Base-by-base conservation (phyloP, 129 eudicot genomes). In the Daucus carota region DNA sequence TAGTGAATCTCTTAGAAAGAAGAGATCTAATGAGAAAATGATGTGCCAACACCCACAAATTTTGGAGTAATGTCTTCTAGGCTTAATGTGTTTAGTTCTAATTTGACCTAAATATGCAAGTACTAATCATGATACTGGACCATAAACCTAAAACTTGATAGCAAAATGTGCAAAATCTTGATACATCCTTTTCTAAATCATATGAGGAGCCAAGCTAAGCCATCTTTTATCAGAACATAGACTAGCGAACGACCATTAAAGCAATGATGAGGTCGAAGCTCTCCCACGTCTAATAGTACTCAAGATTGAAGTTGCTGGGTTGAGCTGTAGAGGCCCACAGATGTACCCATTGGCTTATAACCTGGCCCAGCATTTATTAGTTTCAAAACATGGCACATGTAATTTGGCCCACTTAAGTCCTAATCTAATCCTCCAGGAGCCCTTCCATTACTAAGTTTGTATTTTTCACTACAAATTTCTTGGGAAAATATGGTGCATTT, bases 261-360 rank as follows among this genome's bases (percentile, higher is more conserved):
- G 29, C n/a, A 11, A 43, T 46, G 41, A 69, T 69, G 81, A 83
- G 86, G 86, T 77, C 29, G 33, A 41, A 33, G 63, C 33, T 41
- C 28, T n/a, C 70, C 86, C 86, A 83, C 83, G 86, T 75, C 83
- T 24, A 52, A 22, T 72, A 44, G 33, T 45, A 34, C 45, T 71
- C 48, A 57, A 54, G 34, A 45, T 44, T 57, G 54, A 52, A 78
- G 74, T 38, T 75, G 83, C 41, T 26, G 48, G 59, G 40, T 44
- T 75, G 47, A 36, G 75, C 59, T 42, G 28, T 54, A 54, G 50
- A 69, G 85, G 79, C 78, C 81, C 80, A 48, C 73, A 18, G 12
- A 15, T 36, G 73, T 73, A 59, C 73, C 32, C 48, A 33, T 70
- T 38, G 18, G 43, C 6, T 71, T 40, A 2, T 14, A 42, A 1